Evolutionary conservation across 495 filamentous ascomycete genomes (phyloP).

Genomic region (Cercophora samala): DNA sequence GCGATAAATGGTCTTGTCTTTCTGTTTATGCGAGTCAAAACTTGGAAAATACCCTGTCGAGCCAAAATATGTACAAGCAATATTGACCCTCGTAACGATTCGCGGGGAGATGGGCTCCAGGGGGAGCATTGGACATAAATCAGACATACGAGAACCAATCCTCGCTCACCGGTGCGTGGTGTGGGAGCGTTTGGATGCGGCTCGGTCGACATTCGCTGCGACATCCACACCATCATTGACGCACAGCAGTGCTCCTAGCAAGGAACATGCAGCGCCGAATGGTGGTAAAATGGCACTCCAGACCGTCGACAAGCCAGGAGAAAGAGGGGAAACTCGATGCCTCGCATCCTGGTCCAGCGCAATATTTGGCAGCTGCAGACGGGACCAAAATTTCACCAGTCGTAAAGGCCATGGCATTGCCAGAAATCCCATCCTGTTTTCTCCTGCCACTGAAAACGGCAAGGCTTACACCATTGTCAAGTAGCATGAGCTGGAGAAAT

Average conservation of each 20-base stretch:
- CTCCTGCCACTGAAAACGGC: background rate
- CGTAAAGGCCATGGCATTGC: background rate
- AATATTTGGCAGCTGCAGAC: conserved; percentile 8
- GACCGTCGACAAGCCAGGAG: background rate
- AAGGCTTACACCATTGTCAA: background rate
- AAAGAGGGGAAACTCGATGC: conserved; percentile 2
- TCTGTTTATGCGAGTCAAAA: background rate
- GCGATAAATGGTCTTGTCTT: background rate
- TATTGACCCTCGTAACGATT: background rate
- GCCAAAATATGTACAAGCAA: background rate
- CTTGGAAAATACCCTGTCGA: conserved; percentile 2
- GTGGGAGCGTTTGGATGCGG: background rate
- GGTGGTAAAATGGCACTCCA: background rate
- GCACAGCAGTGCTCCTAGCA: conserved; percentile 5
- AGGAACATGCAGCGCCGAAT: conserved; percentile 3
- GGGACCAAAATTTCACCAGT: background rate
- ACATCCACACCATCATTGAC: conserved; percentile 10
- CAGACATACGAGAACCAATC: conserved; percentile 4
- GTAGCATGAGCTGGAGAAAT: conserved; percentile 1
- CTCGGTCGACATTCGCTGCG: background rate
- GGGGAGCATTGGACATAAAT: background rate
- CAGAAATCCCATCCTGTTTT: background rate
- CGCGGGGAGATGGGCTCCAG: background rate
- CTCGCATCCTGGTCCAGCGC: background rate
- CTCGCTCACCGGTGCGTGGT: conserved; percentile 9